Conservation (phyloP, 2,329 filamentous ascomycete species). For the Sporothrix curviconia region DNA sequence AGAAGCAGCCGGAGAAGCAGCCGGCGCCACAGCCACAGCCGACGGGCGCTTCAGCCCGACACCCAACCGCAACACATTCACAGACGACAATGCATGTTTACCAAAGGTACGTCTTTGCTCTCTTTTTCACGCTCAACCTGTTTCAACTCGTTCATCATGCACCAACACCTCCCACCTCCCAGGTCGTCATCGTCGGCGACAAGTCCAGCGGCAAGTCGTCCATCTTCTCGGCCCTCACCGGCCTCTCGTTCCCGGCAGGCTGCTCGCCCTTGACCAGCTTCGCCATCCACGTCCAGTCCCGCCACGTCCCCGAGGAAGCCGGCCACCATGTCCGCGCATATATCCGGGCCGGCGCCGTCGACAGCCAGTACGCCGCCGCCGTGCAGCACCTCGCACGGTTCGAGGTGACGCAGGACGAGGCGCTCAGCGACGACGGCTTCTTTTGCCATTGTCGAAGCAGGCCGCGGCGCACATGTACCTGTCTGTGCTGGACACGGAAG, state of each 20-base stretch:
- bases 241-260: conserved; percentile 6
- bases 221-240: conserved; percentile 14
- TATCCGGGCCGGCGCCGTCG: conserved; percentile 8
- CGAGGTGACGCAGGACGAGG: not conserved
- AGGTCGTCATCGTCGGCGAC: conserved; percentile 15
- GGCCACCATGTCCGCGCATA: not conserved
- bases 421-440: not conserved
- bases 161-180: not conserved
- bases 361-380: conserved; percentile 12
- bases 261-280: not conserved
- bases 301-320: not conserved
- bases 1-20: too few relatives aligned
- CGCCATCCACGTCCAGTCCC: not conserved
- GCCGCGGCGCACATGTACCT: conserved; percentile 2
- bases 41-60: too few relatives aligned
- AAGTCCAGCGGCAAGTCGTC: conserved; percentile 16
- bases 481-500: not conserved
- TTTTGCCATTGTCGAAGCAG: not conserved
- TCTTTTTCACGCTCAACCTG: not conserved
- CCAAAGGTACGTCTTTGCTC: not conserved
- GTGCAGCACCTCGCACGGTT: conserved; percentile 10
- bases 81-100: too few relatives aligned
- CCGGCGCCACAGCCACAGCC: too few relatives aligned
- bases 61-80: too few relatives aligned
- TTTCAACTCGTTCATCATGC: not conserved